Conservation (phyloP, 345 rosid genomes). For the Salix brachista region DNA sequence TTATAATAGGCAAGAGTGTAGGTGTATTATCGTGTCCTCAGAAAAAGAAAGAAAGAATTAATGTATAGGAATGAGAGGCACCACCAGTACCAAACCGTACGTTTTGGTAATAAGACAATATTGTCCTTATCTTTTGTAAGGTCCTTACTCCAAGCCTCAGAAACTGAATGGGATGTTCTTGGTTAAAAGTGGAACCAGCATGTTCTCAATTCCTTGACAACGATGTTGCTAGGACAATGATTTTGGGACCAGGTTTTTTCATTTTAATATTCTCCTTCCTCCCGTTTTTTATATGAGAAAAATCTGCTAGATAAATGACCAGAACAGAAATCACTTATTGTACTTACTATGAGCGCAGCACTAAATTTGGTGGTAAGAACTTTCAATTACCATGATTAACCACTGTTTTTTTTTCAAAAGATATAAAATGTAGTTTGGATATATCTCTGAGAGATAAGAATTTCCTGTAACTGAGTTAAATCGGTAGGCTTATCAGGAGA, state of each 20-base stretch:
- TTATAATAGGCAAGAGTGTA: not conserved
- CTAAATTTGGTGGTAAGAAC: too few relatives aligned
- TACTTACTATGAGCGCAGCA: too few relatives aligned
- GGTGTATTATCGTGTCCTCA: not conserved
- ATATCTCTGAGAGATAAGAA: not conserved
- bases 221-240: not conserved
- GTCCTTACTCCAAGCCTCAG: not conserved
- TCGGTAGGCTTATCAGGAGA: not conserved
- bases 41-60: not conserved
- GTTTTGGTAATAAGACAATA: not conserved
- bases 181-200: not conserved
- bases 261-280: not conserved
- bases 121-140: not conserved
- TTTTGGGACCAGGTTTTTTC: not conserved
- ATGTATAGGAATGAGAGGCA: not conserved
- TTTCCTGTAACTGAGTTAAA: not conserved
- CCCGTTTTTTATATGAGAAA: too few relatives aligned
- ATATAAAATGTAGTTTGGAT: not conserved
- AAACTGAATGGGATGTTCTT: not conserved
- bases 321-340: too few relatives aligned
- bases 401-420: too few relatives aligned
- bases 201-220: not conserved
- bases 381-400: too few relatives aligned
- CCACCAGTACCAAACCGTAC: conserved; percentile 14
- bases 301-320: too few relatives aligned